Conservation (phyloP, 805 yeast species). For the Saturnispora hagleri region DNA sequence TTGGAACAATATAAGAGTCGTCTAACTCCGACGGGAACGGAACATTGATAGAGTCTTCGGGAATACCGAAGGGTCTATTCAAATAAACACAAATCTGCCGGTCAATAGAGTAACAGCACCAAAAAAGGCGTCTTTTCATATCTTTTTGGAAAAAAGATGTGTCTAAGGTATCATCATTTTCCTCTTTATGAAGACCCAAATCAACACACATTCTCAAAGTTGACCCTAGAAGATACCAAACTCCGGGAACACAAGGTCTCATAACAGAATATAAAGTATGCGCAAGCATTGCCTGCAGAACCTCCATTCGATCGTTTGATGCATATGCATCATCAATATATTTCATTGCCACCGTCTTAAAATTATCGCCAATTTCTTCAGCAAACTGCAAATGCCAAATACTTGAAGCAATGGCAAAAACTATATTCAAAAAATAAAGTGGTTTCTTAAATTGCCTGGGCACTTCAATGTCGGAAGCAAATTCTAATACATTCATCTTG, state of each 20-base stretch:
- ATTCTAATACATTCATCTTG: slow-evolving; percentile 25
- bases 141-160: slow-evolving; percentile 54
- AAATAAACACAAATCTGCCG: slow-evolving; percentile 79
- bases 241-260: slow-evolving; percentile 87
- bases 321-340: slow-evolving; percentile 49
- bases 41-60: slow-evolving; percentile 68
- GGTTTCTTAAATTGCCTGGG: slow-evolving; percentile 44
- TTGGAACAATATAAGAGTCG: slow-evolving; percentile 47
- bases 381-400: slow-evolving; percentile 62
- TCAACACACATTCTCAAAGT: slow-evolving; percentile 76
- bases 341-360: slow-evolving; percentile 53
- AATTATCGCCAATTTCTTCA: slow-evolving; percentile 57
- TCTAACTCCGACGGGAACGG: slow-evolving; percentile 68
- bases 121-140: slow-evolving; percentile 65
- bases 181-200: slow-evolving; percentile 72
- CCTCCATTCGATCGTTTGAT: slow-evolving; percentile 55
- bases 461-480: slow-evolving; percentile 32
- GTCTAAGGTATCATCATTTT: slow-evolving; percentile 14
- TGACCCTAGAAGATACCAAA: slow-evolving; percentile 85
- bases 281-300: slow-evolving; percentile 62
- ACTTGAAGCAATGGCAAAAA: slow-evolving; percentile 75
- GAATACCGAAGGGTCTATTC: slow-evolving; percentile 83
- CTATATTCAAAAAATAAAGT: slow-evolving; percentile 62
- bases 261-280: slow-evolving; percentile 66
- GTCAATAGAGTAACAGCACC: slow-evolving; percentile 86